Evolutionary conservation across 2,329 filamentous ascomycete genomes (phyloP).

Genomic region (Fusarium pseudonygamai): DNA sequence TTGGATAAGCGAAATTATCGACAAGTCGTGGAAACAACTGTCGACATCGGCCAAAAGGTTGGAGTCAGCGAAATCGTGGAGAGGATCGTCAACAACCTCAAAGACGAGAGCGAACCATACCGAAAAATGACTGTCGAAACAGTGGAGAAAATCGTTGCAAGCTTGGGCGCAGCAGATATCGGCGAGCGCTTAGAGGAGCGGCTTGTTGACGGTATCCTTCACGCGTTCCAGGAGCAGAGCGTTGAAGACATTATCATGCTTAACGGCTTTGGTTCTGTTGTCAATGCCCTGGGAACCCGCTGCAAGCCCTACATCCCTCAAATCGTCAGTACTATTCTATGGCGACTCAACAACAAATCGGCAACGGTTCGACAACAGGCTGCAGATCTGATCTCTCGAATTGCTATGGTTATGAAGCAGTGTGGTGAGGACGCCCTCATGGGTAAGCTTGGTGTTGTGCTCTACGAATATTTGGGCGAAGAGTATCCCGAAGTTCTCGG

Average conservation of each 20-base stretch:
- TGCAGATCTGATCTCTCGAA: constrained; percentile 93
- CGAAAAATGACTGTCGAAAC: constrained; percentile 99
- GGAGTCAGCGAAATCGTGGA: constrained; percentile 95
- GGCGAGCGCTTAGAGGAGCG: constrained; percentile 91
- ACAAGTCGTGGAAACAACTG: constrained; percentile 97
- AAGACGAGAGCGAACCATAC: constrained; percentile 97
- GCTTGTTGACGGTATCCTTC: constrained; percentile 92
- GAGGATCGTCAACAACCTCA: constrained; percentile 91
- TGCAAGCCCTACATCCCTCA: constrained; percentile 98
- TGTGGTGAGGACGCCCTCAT: constrained; percentile 96
- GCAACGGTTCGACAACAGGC: constrained; percentile 96
- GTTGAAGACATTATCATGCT: constrained; percentile 96
- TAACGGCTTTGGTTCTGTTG: constrained; percentile 97
- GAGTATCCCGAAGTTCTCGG: constrained; percentile 98
- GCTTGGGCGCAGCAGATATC: constrained; percentile 92
- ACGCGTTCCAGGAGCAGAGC: constrained; percentile 97
- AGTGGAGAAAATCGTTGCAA: constrained; percentile 94
- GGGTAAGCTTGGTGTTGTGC: constrained; percentile 91
- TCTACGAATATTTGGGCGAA: constrained; percentile 98
- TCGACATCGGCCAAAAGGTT: constrained; percentile 97
- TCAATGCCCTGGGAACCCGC: constrained; percentile 91
- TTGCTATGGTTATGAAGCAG: constrained; percentile 99
- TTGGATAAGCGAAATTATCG: constrained; percentile 97
- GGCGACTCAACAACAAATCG: constrained; percentile 97
- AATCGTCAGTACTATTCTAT: constrained; percentile 96